Evolutionary conservation across 495 filamentous ascomycete species (phyloP).

Genomic region (Aspergillus heteromorphus): DNA sequence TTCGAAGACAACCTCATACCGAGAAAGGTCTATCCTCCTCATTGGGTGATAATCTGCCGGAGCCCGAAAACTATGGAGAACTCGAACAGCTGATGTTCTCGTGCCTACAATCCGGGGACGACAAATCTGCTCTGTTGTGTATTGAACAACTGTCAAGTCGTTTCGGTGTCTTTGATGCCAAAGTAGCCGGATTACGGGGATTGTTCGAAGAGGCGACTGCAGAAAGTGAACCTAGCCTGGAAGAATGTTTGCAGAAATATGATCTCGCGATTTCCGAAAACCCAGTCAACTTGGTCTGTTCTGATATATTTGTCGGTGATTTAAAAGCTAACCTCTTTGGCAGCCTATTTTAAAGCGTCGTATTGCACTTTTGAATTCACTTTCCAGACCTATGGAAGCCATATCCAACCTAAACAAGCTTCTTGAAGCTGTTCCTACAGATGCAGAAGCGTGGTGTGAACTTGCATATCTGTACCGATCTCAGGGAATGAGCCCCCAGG

Average conservation of each 20-base stretch:
- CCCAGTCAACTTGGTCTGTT: conserved; percentile 72
- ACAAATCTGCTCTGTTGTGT: conserved; percentile 65
- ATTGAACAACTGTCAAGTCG: conserved; percentile 68
- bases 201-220: conserved; percentile 83
- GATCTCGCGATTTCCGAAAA: conserved; percentile 67
- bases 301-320: neutral
- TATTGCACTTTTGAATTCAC: conserved; percentile 69
- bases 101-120: conserved; percentile 81
- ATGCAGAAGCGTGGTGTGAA: conserved; percentile 93
- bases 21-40: conserved; percentile 32
- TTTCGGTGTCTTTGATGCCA: conserved; percentile 78
- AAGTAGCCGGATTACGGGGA: conserved; percentile 74
- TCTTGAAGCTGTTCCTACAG: conserved; percentile 78
- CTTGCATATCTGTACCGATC: conserved; percentile 77
- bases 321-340: conserved; percentile 7
- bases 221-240: conserved; percentile 53
- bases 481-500: conserved; percentile 71
- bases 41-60: conserved; percentile 55
- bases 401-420: conserved; percentile 67
- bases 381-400: conserved; percentile 64
- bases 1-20: conserved; percentile 46
- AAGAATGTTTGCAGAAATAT: conserved; percentile 68
- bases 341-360: conserved; percentile 85
- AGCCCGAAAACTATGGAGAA: conserved; percentile 69
- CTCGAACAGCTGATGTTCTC: conserved; percentile 82